phyloP scores from a whole-genome alignment of 208 protist species.

The Acanthamoeba culbertsoni region DNA sequence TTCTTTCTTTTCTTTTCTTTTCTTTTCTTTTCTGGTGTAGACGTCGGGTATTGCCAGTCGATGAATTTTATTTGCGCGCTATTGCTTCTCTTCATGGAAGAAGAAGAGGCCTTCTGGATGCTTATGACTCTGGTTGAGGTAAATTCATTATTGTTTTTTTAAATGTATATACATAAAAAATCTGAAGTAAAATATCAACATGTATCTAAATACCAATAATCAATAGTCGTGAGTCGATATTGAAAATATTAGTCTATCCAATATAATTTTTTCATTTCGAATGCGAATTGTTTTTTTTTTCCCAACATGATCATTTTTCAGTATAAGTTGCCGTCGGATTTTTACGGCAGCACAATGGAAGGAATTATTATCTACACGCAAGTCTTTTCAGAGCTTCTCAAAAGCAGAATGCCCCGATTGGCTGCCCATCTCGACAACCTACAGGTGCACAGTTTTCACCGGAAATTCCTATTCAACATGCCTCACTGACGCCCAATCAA shows the following conservation, averaged over 20 bases:
- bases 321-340: not conserved
- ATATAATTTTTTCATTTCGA: not conserved
- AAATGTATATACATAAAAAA: too few relatives aligned
- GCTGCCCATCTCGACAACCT: not conserved
- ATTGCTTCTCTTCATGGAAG: conserved; percentile 79
- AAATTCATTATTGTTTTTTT: too few relatives aligned
- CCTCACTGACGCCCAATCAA: not conserved
- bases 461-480: not conserved
- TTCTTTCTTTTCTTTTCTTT: too few relatives aligned
- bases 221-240: too few relatives aligned
- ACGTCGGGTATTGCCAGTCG: conserved; percentile 85
- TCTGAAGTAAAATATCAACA: too few relatives aligned
- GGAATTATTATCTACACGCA: conserved; percentile 50
- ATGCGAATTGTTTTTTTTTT: not conserved
- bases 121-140: conserved; percentile 78
- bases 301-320: not conserved
- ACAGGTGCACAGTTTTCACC: not conserved
- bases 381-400: not conserved
- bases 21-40: conserved; percentile 33
- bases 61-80: conserved; percentile 84
- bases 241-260: too few relatives aligned
- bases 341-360: not conserved
- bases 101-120: conserved; percentile 82
- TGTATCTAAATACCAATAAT: too few relatives aligned
- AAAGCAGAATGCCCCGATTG: not conserved